These are phyloP conservation scores for Venturia asperata DNA, from an alignment of 2,329 filamentous ascomycete genomes.

Conservation along the genomic window DNA sequence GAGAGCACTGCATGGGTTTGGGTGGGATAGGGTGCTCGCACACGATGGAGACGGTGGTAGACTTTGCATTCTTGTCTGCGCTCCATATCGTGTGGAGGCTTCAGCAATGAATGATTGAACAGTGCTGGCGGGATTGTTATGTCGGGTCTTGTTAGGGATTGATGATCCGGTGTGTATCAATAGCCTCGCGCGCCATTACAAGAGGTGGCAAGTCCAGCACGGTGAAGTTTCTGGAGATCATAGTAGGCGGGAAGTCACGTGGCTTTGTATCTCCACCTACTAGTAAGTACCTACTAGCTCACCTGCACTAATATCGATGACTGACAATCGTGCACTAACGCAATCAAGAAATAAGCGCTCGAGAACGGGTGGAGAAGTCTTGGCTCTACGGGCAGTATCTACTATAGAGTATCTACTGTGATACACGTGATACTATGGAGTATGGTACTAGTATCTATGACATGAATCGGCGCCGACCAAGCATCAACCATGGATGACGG, in stretches of 20 bases:
- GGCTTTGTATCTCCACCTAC: background rate
- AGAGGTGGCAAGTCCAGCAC: too few relatives aligned
- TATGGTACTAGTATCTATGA: too few relatives aligned
- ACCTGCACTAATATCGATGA: background rate
- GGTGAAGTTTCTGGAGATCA: too few relatives aligned
- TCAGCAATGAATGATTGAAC: background rate
- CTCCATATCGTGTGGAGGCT: background rate
- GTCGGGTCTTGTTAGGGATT: too few relatives aligned
- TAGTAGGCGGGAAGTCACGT: background rate
- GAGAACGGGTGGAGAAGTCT: background rate
- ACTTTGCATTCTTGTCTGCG: too few relatives aligned
- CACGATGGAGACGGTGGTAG: background rate
- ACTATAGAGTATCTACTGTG: too few relatives aligned
- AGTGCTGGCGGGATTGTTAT: too few relatives aligned
- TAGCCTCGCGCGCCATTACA: too few relatives aligned
- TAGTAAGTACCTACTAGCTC: too few relatives aligned
- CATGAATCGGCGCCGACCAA: background rate
- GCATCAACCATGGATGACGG: background rate
- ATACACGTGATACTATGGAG: too few relatives aligned
- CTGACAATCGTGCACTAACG: background rate
- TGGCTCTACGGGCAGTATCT: constrained; percentile 2
- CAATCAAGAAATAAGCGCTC: background rate
- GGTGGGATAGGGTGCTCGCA: background rate
- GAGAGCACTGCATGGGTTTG: too few relatives aligned
- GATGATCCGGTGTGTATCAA: too few relatives aligned